phyloP scores from a whole-genome alignment of 2,329 filamentous ascomycete genomes.

The Paraphoma chrysanthemicola region DNA sequence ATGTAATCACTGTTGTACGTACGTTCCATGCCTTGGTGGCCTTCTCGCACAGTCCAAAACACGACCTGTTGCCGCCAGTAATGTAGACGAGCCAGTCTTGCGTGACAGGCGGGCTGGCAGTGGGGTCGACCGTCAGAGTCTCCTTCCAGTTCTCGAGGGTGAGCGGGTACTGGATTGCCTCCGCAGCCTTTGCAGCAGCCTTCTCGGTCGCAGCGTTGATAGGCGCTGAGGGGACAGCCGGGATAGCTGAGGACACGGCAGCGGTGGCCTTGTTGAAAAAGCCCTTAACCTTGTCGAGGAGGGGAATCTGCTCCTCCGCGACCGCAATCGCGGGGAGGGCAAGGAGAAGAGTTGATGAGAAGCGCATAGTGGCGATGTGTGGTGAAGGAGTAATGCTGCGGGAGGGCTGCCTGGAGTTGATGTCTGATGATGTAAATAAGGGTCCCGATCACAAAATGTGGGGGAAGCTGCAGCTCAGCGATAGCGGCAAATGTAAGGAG shows the following conservation, averaged over 20 bases:
- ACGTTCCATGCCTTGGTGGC: conserved; percentile 68
- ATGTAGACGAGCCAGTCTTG: conserved; percentile 80
- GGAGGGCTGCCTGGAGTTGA: conserved; percentile 15
- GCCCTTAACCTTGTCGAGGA: conserved; percentile 67
- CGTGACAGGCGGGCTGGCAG: conserved; percentile 63
- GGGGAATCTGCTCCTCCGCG: conserved; percentile 65
- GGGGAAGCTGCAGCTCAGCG: conserved; percentile 11
- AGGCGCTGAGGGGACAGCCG: conserved; percentile 42
- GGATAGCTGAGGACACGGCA: conserved; percentile 61
- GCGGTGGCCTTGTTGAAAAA: conserved; percentile 63
- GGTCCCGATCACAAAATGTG: conserved; percentile 31
- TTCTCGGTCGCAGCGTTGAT: conserved; percentile 59
- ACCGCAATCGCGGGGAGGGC: conserved; percentile 58
- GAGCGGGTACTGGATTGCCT: conserved; percentile 62
- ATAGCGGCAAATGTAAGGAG: conserved; percentile 10
- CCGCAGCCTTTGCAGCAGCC: conserved; percentile 60
- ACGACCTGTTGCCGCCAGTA: conserved; percentile 80
- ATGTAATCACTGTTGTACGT: conserved; percentile 21
- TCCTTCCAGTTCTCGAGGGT: conserved; percentile 75
- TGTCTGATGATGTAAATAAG: conserved; percentile 25
- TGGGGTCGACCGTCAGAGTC: conserved; percentile 66
- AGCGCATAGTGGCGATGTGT: conserved; percentile 55
- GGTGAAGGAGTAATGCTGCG: conserved; percentile 11
- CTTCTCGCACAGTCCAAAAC: conserved; percentile 71
- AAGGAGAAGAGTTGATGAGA: conserved; percentile 59